These are phyloP conservation scores for Immersiella caudata DNA, from an alignment of 495 filamentous ascomycete species.

Conservation along the genomic window DNA sequence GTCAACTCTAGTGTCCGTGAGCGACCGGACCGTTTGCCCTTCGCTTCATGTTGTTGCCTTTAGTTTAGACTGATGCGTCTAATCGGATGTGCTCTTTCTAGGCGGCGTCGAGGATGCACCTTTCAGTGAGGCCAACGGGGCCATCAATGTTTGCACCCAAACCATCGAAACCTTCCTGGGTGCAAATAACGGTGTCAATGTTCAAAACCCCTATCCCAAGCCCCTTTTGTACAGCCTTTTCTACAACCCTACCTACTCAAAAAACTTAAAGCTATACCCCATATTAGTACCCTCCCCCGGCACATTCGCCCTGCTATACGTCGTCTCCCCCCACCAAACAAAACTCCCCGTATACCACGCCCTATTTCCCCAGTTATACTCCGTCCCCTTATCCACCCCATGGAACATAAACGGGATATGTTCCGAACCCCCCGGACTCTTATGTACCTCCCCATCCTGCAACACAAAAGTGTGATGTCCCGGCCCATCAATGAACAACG, in stretches of 20 bases:
- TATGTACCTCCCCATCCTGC: conserved; percentile 16
- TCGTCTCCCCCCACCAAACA: conserved; percentile 22
- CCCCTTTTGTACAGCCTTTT: not conserved
- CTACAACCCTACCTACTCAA: conserved; percentile 17
- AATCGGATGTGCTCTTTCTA: no score
- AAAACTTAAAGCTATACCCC: conserved; percentile 23
- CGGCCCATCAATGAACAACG: conserved; percentile 18
- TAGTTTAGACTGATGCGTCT: no score
- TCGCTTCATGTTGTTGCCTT: no score
- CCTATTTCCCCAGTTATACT: conserved; percentile 23
- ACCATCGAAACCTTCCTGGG: no score
- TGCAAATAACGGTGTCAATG: no score
- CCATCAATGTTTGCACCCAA: no score
- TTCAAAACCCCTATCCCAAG: not conserved
- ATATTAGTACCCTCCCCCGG: conserved; percentile 12
- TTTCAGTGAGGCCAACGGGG: no score
- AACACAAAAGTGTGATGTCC: conserved; percentile 24
- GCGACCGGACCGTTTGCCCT: no score
- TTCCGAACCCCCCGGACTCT: conserved; percentile 18
- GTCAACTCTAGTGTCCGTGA: no score
- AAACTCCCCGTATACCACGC: conserved; percentile 21
- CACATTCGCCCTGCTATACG: conserved; percentile 19
- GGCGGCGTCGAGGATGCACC: no score
- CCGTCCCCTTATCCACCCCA: conserved; percentile 22
- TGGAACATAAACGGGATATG: conserved; percentile 22